These are phyloP conservation scores for Azolla pinnata DNA, from an alignment of 75 land plant species.

Conservation along the genomic window DNA sequence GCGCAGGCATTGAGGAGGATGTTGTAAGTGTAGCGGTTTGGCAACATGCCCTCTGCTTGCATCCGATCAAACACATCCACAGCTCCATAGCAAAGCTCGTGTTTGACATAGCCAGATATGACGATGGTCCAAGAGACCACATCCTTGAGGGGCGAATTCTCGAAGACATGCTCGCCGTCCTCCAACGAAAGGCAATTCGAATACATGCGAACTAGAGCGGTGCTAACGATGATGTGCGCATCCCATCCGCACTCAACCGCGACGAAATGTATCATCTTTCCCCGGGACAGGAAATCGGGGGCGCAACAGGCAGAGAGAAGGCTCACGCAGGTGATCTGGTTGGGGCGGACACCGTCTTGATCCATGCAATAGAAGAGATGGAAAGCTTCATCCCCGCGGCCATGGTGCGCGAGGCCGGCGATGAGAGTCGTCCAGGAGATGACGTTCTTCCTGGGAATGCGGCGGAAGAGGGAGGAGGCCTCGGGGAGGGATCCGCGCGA, in stretches of 20 bases:
- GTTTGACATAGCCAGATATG: slow-evolving; percentile 42
- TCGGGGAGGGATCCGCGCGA: not conserved
- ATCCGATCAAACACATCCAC: slow-evolving; percentile 35
- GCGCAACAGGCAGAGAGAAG: slow-evolving; percentile 1
- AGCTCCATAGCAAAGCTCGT: slow-evolving; percentile 37
- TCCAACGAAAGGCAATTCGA: slow-evolving; percentile 30
- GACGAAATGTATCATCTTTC: not conserved
- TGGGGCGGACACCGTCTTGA: not conserved
- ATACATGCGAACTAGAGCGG: slow-evolving; percentile 59
- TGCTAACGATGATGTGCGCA: slow-evolving; percentile 67
- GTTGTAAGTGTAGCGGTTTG: slow-evolving; percentile 55
- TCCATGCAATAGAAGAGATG: not conserved
- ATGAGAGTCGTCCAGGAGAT: slow-evolving; percentile 6
- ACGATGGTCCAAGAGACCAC: slow-evolving; percentile 33
- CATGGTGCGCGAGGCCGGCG: not conserved
- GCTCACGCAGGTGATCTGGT: not conserved
- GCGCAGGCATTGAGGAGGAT: slow-evolving; percentile 60
- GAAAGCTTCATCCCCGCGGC: not conserved
- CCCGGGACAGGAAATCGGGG: not conserved
- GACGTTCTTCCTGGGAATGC: not conserved
- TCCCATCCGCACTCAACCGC: slow-evolving; percentile 28
- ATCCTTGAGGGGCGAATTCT: slow-evolving; percentile 49
- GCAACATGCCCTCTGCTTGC: slow-evolving; percentile 37
- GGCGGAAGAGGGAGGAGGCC: not conserved
- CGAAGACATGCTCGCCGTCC: slow-evolving; percentile 31